Evolutionary conservation across 2,329 filamentous ascomycete genomes (phyloP).

Genomic region (Ramularia endophylla): DNA sequence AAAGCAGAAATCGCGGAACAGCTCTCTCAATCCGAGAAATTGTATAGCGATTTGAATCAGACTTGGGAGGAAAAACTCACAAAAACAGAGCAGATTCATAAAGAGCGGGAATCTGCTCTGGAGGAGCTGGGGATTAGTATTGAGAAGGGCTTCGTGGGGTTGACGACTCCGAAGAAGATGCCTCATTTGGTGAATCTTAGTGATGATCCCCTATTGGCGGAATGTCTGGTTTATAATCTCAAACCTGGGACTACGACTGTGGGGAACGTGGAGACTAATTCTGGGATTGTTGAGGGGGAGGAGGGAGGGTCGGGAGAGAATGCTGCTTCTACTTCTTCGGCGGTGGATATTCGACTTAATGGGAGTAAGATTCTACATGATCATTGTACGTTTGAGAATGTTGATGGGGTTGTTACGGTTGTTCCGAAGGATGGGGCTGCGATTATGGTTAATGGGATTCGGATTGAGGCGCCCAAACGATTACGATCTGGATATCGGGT

Average conservation of each 20-base stretch:
- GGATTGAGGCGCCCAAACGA: constrained; percentile 77
- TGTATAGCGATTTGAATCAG: constrained; percentile 92
- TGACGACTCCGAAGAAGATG: constrained; percentile 98
- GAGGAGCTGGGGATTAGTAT: constrained; percentile 98
- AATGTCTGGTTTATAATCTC: constrained; percentile 96
- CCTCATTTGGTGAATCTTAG: constrained; percentile 97
- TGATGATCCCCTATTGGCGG: constrained; percentile 71
- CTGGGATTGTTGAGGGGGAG: constrained; percentile 26
- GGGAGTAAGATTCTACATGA: constrained; percentile 87
- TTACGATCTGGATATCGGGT: constrained; percentile 90
- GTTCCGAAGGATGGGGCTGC: constrained; percentile 86
- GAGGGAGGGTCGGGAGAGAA: constrained; percentile 1
- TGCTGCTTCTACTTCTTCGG: too few relatives aligned
- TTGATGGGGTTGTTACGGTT: constrained; percentile 87
- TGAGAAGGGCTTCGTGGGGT: constrained; percentile 92
- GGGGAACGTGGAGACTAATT: constrained; percentile 83
- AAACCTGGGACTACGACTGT: constrained; percentile 94
- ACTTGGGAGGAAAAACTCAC: constrained; percentile 96
- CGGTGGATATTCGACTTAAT: constrained; percentile 86
- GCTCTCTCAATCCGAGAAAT: constrained; percentile 90
- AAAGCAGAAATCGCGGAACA: constrained; percentile 98
- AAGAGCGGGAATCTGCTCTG: constrained; percentile 87
- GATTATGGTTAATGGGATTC: constrained; percentile 95
- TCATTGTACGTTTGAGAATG: constrained; percentile 91
- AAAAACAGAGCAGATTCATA: constrained; percentile 96